Base-by-base conservation (phyloP, 108 stramenopile genomes). In the Cyclotella kingstonii region DNA sequence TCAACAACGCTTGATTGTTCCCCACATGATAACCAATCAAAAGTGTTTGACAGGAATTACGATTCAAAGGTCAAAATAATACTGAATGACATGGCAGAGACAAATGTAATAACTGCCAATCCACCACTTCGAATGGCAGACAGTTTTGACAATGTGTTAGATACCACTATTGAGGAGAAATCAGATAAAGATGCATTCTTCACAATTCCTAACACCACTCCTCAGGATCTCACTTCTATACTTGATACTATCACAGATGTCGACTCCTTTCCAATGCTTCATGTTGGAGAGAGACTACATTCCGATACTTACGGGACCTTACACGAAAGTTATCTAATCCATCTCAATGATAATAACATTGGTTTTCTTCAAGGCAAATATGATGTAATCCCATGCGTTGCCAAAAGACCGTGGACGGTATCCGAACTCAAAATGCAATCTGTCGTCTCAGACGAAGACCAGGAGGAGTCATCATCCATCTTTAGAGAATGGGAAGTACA, bases 321-420 rank as follows among this genome's bases (percentile, higher is more conserved):
- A 15, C 85, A 88, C 57, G 44, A 76, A 27, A 44, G 77, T 1
- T 40, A 49, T 39, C 63, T 83, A 2, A 52, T 59, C 36, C 50
- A 36, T 27, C 49, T 48, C 45, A 47, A 50, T 30, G 63, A 62
- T 28, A 60, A 43, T 14, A 29, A 22, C 23, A 30, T 5, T 12
- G 42, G 34, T 44, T 21, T 23, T 31, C 18, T n/a, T 6, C 33
- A 43, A 31, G 36, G 22, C 52, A 50, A 28, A 4, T 28, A 28
- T 45, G 56, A 55, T 38, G 10, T 46, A 18, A 29, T 56, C 22
- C 68, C 68, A 26, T 82, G 56, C 43, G 71, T 87, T 45, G 83
- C 81, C 15, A 91, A 91, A 70, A 77, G 90, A 22, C 72, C 86
- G 4, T 91, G 85, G 86, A 79, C 78, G 5, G 18, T 77, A 39